These are phyloP conservation scores for Coemansia sp. DNA, from an alignment of 192 early-diverging fungal genomes.

Conservation along the genomic window DNA sequence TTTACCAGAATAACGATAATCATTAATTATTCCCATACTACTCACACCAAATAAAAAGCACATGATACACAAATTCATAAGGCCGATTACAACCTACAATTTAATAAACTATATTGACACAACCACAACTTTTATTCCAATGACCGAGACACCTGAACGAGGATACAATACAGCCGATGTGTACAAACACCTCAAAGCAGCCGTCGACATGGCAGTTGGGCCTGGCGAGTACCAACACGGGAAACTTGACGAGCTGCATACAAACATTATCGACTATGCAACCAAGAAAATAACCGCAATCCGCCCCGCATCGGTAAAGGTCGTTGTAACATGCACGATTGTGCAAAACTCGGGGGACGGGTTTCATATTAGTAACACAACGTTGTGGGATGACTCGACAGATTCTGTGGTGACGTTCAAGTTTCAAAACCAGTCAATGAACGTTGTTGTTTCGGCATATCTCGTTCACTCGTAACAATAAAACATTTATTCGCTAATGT, in stretches of 20 bases:
- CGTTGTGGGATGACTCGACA: conserved; percentile 29
- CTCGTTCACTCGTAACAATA: conserved; percentile 13
- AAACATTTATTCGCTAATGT: conserved; percentile 19
- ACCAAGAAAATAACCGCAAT: conserved; percentile 32
- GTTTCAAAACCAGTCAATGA: conserved; percentile 32
- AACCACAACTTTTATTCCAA: not conserved
- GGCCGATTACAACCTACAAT: too few relatives aligned
- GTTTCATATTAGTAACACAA: conserved; percentile 32
- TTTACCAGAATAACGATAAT: not conserved
- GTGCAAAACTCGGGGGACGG: conserved; percentile 42
- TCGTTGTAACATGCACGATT: conserved; percentile 39
- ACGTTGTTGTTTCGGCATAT: conserved; percentile 33
- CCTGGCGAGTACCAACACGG: conserved; percentile 38
- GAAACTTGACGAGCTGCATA: conserved; percentile 23
- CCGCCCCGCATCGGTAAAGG: conserved; percentile 17
- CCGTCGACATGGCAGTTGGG: conserved; percentile 39
- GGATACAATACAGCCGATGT: conserved; percentile 21
- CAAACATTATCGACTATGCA: conserved; percentile 45
- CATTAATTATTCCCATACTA: not conserved
- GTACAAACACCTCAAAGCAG: conserved; percentile 29
- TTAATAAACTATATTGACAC: too few relatives aligned
- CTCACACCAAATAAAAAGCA: too few relatives aligned
- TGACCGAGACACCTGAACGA: not conserved
- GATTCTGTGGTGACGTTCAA: conserved; percentile 31
- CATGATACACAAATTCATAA: too few relatives aligned